Conservation (phyloP, 2,329 filamentous ascomycete species). For the Xylariales sp. region DNA sequence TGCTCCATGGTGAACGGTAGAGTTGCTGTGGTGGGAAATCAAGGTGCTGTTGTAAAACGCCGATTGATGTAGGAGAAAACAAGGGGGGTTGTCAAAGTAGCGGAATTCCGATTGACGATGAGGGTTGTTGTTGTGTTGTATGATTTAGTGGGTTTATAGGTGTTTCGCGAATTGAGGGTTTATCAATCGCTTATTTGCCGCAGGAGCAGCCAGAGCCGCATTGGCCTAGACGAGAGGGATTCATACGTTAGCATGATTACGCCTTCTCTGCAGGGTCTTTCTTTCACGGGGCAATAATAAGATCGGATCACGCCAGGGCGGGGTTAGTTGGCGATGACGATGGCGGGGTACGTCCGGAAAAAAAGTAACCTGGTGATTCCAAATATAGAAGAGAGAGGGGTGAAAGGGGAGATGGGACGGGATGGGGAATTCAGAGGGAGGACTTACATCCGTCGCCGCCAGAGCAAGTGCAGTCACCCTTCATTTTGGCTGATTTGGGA, state of each 20-base stretch:
- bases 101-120: not conserved
- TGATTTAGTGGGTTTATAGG: not conserved
- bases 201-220: slow-evolving; percentile 44
- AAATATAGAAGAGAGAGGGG: slow-evolving; percentile 10
- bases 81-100: slow-evolving; percentile 6
- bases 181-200: slow-evolving; percentile 41
- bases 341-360: slow-evolving; percentile 17
- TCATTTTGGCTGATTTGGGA: slow-evolving; percentile 41
- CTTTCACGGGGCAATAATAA: no score
- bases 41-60: slow-evolving; percentile 6
- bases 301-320: slow-evolving; percentile 21
- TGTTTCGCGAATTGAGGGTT: slow-evolving; percentile 11
- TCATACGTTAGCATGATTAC: slow-evolving; percentile 18
- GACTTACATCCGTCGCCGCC: slow-evolving; percentile 41
- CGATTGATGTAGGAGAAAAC: slow-evolving; percentile 10
- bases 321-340: slow-evolving; percentile 29
- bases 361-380: not conserved
- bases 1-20: slow-evolving; percentile 13
- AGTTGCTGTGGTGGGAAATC: slow-evolving; percentile 1
- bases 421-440: not conserved
- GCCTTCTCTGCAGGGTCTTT: no score
- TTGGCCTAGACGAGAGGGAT: slow-evolving; percentile 31
- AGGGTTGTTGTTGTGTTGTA: not conserved
- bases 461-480: slow-evolving; percentile 44
- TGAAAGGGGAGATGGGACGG: not conserved